These are phyloP conservation scores for Pezizomycotina sp. DNA, from an alignment of 2,329 filamentous ascomycete species.

Conservation along the genomic window DNA sequence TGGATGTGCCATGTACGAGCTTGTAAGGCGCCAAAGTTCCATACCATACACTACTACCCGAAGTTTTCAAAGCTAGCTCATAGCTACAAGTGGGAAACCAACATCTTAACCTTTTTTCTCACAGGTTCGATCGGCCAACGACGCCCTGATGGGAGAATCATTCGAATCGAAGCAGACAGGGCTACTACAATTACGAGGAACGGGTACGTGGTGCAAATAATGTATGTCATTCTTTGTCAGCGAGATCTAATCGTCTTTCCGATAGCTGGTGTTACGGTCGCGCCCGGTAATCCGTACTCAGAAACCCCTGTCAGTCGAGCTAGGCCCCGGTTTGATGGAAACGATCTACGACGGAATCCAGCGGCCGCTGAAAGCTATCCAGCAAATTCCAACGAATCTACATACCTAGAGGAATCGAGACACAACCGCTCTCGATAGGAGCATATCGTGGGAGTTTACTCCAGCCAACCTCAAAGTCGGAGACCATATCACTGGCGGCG, in stretches of 20 bases:
- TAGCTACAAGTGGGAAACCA: no score
- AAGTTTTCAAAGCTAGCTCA: no score
- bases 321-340: constrained; percentile 91
- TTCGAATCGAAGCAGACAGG: constrained; percentile 89
- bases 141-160: constrained; percentile 88
- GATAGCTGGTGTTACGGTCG: constrained; percentile 80
- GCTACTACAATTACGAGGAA: constrained; percentile 99
- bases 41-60: no score
- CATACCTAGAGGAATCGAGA: constrained; percentile 94
- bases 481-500: constrained; percentile 90
- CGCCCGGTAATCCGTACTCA: constrained; percentile 81
- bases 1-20: constrained; percentile 98
- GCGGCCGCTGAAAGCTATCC: constrained; percentile 74
- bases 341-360: constrained; percentile 99
- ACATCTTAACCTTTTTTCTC: no score
- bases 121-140: constrained; percentile 79
- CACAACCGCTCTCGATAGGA: constrained; percentile 70
- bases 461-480: constrained; percentile 74
- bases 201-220: constrained; percentile 44
- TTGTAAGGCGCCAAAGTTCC: no score
- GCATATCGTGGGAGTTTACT: constrained; percentile 92
- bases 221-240: constrained; percentile 4
- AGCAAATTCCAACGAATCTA: constrained; percentile 63
- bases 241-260: no score
- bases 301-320: constrained; percentile 92